Percentiles rank a stretch among this genome's conserved stretches.
Conservation (phyloP, 129 eudicot species). For the Pulicaria dysenterica region DNA sequence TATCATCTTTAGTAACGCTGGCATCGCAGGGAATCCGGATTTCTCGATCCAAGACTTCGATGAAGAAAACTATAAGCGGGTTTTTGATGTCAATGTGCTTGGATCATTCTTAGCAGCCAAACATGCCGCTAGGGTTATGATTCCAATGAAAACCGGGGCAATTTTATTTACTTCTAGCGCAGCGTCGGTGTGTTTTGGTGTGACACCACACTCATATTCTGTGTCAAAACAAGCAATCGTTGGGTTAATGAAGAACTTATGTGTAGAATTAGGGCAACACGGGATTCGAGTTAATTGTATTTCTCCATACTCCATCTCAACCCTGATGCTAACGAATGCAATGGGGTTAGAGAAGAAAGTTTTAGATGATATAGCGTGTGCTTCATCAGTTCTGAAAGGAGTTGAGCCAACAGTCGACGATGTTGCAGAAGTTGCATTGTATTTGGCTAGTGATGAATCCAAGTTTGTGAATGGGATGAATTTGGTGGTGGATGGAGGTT, state of each 20-base stretch:
- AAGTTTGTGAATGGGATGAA: conserved; percentile 52
- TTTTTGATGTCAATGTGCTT: conserved; percentile 61
- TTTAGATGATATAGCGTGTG: conserved; percentile 46
- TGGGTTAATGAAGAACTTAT: conserved; percentile 61
- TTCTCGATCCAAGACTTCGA: conserved; percentile 44
- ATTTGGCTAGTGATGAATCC: conserved; percentile 50
- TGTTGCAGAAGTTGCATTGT: conserved; percentile 60
- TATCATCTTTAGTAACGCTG: conserved; percentile 80
- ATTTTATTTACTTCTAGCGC: conserved; percentile 52
- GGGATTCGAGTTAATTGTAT: conserved; percentile 70
- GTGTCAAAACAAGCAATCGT: conserved; percentile 69
- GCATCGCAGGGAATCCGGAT: conserved; percentile 51
- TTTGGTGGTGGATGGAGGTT: conserved; percentile 59
- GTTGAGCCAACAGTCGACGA: conserved; percentile 55
- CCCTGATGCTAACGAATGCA: conserved; percentile 48
- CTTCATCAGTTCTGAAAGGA: conserved; percentile 52
- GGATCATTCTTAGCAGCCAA: conserved; percentile 71
- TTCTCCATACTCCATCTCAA: conserved; percentile 59
- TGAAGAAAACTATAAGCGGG: conserved; percentile 55
- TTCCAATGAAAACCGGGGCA: conserved; percentile 61
- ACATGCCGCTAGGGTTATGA: conserved; percentile 78
- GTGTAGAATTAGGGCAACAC: conserved; percentile 63
- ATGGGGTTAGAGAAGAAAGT: conserved; percentile 43
- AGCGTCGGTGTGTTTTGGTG: conserved; percentile 40
- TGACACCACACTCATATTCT: conserved; percentile 58